phyloP scores from a whole-genome alignment of 768 basidiomycete genomes.

The Tulasnella sp. region DNA sequence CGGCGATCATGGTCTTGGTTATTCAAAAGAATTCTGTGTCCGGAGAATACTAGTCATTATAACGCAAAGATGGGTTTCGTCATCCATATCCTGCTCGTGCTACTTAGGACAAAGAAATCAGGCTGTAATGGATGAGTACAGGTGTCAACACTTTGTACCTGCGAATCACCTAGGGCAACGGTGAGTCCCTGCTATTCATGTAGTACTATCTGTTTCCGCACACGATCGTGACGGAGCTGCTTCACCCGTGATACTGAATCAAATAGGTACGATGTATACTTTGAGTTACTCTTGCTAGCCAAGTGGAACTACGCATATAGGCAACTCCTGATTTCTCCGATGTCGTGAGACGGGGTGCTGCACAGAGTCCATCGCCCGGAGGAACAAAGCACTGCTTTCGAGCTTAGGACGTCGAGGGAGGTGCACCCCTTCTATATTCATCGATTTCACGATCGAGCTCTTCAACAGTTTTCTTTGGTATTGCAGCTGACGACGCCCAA shows the following conservation, averaged over 20 bases:
- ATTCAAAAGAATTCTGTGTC: not conserved
- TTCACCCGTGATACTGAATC: not conserved
- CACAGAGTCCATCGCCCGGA: not conserved
- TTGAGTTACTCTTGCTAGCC: not conserved
- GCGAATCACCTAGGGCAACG: not conserved
- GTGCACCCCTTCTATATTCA: conserved; percentile 2
- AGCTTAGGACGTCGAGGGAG: not conserved
- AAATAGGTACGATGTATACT: not conserved
- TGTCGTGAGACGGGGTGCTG: not conserved
- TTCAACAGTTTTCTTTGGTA: not conserved
- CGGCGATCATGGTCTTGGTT: not conserved
- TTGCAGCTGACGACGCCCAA: not conserved
- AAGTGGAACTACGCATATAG: not conserved
- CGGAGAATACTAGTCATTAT: not conserved
- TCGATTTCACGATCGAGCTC: conserved; percentile 12
- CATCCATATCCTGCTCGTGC: not conserved
- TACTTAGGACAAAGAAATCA: not conserved
- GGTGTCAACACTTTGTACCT: not conserved
- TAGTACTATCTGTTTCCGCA: not conserved
- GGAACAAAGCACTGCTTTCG: not conserved
- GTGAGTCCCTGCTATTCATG: not conserved
- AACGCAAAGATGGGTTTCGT: not conserved
- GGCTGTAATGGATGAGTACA: not conserved
- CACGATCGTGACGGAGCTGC: not conserved
- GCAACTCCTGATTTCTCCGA: not conserved